Evolutionary conservation across 176 grass and related monocot species (phyloP).

Genomic region (Paspalum notatum): DNA sequence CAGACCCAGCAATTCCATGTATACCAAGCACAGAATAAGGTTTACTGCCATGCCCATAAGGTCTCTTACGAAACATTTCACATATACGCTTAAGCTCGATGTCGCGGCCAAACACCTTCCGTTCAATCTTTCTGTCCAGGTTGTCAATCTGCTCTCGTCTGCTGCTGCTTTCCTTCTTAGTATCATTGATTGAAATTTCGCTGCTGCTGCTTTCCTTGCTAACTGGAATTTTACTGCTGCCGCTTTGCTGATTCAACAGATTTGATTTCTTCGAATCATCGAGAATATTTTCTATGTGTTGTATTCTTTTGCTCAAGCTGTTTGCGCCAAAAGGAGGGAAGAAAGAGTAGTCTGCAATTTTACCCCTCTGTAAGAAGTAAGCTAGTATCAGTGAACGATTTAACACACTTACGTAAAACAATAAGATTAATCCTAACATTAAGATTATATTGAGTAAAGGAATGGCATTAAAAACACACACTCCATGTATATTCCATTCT

Average conservation of each 20-base stretch:
- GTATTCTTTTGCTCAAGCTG: conserved; percentile 17
- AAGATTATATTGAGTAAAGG: too few species aligned
- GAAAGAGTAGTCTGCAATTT: background rate
- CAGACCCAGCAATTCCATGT: conserved; percentile 9
- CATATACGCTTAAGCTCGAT: background rate
- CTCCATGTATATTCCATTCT: too few species aligned
- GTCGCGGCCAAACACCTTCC: conserved; percentile 20
- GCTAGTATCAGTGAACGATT: too few species aligned
- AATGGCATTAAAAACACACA: too few species aligned
- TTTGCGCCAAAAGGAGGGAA: background rate
- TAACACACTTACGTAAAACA: background rate
- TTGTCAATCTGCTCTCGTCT: background rate
- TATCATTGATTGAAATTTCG: background rate
- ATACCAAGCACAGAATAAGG: conserved; percentile 24
- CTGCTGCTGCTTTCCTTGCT: too few species aligned
- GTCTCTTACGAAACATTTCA: background rate
- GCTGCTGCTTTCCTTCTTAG: background rate
- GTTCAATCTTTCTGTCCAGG: background rate
- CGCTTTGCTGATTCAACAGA: background rate
- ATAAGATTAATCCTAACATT: too few species aligned
- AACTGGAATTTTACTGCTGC: too few species aligned
- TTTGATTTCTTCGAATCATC: background rate
- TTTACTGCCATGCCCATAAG: background rate
- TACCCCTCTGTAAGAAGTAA: conserved; percentile 14
- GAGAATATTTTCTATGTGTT: conserved; percentile 15